Evolutionary conservation across 2,329 filamentous ascomycete species (phyloP), one percentile per base, ranked within the genome.

Genomic region (Stemphylium lycopersici): DNA sequence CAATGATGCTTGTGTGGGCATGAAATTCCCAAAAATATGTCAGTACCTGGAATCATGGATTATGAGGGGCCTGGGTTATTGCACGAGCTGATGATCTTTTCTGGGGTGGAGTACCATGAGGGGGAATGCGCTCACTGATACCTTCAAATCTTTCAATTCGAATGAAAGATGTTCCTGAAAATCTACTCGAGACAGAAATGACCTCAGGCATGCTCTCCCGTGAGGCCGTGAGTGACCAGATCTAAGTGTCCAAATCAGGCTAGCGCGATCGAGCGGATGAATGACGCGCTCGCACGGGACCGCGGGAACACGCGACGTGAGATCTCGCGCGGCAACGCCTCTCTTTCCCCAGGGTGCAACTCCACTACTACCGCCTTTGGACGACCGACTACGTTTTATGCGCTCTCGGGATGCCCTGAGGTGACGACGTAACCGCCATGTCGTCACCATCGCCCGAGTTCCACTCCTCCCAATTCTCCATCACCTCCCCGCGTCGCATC

Each of bases 381-480:
- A 46, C 29, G 32, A 10, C 11, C 7, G 13, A 4, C 6, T 26
- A n/a, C n/a, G 16, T 18, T 36, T 46, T 5, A 24, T 22, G 22
- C 10, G 11, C 16, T 2, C 1, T 36, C 13, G 7, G 6, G 12
- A 42, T 66, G 64, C 2, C 34, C 33, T 68, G 39, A 58, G 5
- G 38, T 38, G 20, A 46, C 22, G 15, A 15, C 15, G 33, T 33
- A 48, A 18, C 24, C 45, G 61, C 22, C 11, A 79, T 79, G 77
- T 83, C 81, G 43, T 83, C 81, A 10, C 78, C 80, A 12, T 77
- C 77, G 47, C 75, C 76, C 7, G 81, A 79, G 51, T 67, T 79
- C 50, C 64, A 73, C 20, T 83, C 80, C 3, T 83, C 80, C 31
- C 77, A 79, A 12, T 66, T 78, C 38, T 78, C 76, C 41, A 67